These are phyloP conservation scores for Diutina siamensis DNA, from an alignment of 1,139 yeast species.

Conservation along the genomic window DNA sequence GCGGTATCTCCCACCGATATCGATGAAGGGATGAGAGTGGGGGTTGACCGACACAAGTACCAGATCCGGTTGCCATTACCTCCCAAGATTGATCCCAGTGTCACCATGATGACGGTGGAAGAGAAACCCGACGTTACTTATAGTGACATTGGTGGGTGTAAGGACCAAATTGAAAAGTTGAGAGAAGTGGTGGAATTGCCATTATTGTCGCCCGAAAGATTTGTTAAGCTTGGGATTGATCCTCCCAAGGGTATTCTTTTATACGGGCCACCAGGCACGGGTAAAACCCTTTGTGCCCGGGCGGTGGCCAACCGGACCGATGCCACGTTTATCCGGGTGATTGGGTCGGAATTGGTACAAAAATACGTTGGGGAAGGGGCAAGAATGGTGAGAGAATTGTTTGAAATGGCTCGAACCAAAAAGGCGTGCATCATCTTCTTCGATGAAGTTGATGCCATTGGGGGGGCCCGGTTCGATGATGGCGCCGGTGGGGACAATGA, in stretches of 20 bases:
- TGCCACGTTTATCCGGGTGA: constrained; percentile 94
- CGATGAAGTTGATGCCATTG: constrained; percentile 97
- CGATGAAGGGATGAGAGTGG: constrained; percentile 99
- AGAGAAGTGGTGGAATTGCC: constrained; percentile 97
- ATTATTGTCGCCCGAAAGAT: constrained; percentile 85
- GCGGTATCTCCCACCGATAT: constrained; percentile 97
- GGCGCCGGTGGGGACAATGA: constrained; percentile 99
- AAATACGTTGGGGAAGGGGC: constrained; percentile 99
- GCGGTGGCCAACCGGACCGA: constrained; percentile 98
- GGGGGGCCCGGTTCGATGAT: constrained; percentile 97
- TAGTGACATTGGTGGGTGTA: constrained; percentile 94
- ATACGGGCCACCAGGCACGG: constrained; percentile 98
- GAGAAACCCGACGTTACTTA: constrained; percentile 92
- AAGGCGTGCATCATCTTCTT: constrained; percentile 94
- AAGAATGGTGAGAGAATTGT: constrained; percentile 94
- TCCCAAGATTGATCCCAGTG: constrained; percentile 94
- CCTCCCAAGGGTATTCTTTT: constrained; percentile 95
- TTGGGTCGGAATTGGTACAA: constrained; percentile 95
- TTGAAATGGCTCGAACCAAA: constrained; percentile 97
- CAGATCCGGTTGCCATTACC: constrained; percentile 95
- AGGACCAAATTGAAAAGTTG: constrained; percentile 92
- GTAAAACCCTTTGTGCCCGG: constrained; percentile 94
- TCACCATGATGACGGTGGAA: constrained; percentile 99
- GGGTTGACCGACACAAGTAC: constrained; percentile 94
- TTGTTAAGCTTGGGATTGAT: constrained; percentile 91